Conservation (phyloP, 2,329 filamentous ascomycete species). For the Fusarium sp. region DNA sequence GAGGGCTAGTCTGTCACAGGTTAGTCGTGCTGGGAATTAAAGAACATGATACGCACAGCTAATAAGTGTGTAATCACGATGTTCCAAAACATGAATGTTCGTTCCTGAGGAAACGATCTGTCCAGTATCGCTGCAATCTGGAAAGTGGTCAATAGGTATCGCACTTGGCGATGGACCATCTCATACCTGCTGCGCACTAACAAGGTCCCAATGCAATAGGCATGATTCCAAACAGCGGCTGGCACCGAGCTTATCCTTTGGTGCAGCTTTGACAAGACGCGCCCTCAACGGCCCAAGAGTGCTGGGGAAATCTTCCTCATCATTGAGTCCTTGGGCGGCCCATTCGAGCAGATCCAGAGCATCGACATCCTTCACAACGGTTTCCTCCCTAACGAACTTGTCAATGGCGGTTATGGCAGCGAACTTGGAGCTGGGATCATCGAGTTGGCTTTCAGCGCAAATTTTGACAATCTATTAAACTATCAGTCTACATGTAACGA, state of each 20-base stretch:
- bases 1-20: slow-evolving; percentile 56
- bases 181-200: slow-evolving; percentile 67
- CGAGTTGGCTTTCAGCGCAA: slow-evolving; percentile 65
- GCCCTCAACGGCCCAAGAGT: slow-evolving; percentile 64
- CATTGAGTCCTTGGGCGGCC: slow-evolving; percentile 57
- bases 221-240: slow-evolving; percentile 65
- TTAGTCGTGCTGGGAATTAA: slow-evolving; percentile 14
- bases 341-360: slow-evolving; percentile 67
- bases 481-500: slow-evolving; percentile 15
- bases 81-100: slow-evolving; percentile 66
- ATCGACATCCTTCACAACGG: slow-evolving; percentile 62
- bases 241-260: slow-evolving; percentile 58
- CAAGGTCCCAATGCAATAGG: slow-evolving; percentile 66
- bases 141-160: slow-evolving; percentile 11
- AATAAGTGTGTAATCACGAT: slow-evolving; percentile 66
- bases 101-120: slow-evolving; percentile 62
- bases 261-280: slow-evolving; percentile 65
- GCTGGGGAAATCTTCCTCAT: slow-evolving; percentile 58
- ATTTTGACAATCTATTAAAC: slow-evolving; percentile 58
- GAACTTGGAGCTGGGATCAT: slow-evolving; percentile 61
- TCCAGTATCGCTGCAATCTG: slow-evolving; percentile 66
- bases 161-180: neutral
- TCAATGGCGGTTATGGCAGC: slow-evolving; percentile 60
- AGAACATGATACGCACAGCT: slow-evolving; percentile 56
- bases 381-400: slow-evolving; percentile 61